phyloP scores from a whole-genome alignment of 257 asterid genomes.

The Solanum verrucosum region DNA sequence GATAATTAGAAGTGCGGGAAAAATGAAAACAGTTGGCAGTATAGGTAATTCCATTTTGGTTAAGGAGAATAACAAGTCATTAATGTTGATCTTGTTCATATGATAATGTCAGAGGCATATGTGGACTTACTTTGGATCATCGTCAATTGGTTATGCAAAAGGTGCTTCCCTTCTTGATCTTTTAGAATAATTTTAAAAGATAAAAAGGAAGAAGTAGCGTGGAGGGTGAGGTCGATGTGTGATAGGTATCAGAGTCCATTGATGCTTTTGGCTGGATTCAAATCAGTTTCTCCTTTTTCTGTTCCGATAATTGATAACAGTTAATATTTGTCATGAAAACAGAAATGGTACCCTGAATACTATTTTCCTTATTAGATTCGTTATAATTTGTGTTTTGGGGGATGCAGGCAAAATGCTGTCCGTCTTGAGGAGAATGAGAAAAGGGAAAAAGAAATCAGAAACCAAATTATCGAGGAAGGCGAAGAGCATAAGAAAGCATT shows the following conservation, averaged over 20 bases:
- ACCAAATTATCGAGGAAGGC: constrained; percentile 77
- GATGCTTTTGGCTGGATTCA: neutral
- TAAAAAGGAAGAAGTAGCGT: neutral
- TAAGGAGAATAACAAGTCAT: neutral
- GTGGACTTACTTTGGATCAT: neutral
- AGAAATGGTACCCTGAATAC: neutral
- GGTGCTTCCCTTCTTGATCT: neutral
- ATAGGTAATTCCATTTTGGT: neutral
- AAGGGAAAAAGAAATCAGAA: constrained; percentile 62
- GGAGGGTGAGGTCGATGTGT: neutral
- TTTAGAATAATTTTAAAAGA: neutral
- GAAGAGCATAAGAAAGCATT: constrained; percentile 63
- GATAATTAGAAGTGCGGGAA: neutral
- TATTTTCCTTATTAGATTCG: neutral
- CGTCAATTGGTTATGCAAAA: neutral
- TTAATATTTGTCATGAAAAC: neutral
- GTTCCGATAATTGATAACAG: neutral
- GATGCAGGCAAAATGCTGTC: constrained; percentile 61
- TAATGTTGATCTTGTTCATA: neutral
- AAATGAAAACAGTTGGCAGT: neutral
- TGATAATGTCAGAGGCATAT: neutral
- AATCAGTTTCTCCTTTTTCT: neutral
- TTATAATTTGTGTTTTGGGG: neutral
- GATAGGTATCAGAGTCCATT: neutral
- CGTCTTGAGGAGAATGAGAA: constrained; percentile 94